A percentile compares a stretch with the other conserved stretches of the same genome.
phyloP scores from a whole-genome alignment of 2,329 filamentous ascomycete genomes.

The Ophioceras dolichostomum region DNA sequence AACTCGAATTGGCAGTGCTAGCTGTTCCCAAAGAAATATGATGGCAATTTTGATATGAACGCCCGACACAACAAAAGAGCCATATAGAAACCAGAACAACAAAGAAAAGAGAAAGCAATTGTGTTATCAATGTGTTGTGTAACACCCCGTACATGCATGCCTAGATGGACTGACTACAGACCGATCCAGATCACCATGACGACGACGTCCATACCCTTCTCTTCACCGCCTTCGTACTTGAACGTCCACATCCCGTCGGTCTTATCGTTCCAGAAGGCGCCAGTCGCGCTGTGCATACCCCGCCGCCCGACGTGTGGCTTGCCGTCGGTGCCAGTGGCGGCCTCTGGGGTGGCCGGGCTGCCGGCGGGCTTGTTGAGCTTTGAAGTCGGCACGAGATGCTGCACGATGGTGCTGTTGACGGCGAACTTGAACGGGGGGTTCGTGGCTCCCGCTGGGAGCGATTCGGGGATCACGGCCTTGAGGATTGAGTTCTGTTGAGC shows the following conservation, averaged over 20 bases:
- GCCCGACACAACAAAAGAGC: too few species aligned
- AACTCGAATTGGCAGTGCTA: too few species aligned
- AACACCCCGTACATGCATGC: too few species aligned
- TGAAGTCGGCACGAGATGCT: conserved; percentile 67
- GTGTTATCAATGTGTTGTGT: too few species aligned
- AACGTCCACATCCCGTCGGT: conserved; percentile 84
- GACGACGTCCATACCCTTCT: conserved; percentile 57
- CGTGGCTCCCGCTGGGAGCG: conserved; percentile 41
- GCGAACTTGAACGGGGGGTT: conserved; percentile 78
- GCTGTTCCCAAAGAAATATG: too few species aligned
- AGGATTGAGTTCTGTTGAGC: conserved; percentile 57
- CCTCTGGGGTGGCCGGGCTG: conserved; percentile 35
- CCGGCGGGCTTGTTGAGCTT: conserved; percentile 49
- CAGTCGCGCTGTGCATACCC: conserved; percentile 80
- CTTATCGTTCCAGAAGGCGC: conserved; percentile 84
- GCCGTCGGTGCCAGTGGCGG: conserved; percentile 44
- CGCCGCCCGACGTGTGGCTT: conserved; percentile 69
- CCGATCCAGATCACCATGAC: conserved; percentile 71
- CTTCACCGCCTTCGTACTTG: conserved; percentile 63
- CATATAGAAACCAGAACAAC: not conserved
- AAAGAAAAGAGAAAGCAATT: conserved; percentile 1
- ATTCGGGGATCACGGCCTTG: conserved; percentile 64
- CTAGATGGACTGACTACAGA: too few species aligned
- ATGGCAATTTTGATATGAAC: too few species aligned
- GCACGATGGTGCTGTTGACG: conserved; percentile 96